A percentile compares a stretch with the other conserved stretches of the same genome.
Evolutionary conservation across 2,329 filamentous ascomycete species (phyloP).

Genomic region (Neophaeococcomyces mojaviensis): DNA sequence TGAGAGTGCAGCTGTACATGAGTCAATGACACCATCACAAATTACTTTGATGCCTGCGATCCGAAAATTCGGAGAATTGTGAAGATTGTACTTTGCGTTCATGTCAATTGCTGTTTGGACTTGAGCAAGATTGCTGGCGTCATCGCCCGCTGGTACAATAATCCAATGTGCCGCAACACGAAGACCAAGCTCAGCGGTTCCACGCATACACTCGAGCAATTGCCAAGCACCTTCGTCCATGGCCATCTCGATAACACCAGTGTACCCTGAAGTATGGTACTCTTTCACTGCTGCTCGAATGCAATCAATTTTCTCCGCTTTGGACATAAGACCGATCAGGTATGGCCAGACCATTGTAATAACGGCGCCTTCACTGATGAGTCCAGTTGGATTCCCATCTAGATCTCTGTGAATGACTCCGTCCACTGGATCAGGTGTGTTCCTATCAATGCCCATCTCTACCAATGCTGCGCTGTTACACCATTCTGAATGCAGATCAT

Average conservation of each 20-base stretch:
- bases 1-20: constrained; percentile 41
- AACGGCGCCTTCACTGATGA: constrained; percentile 39
- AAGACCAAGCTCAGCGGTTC: constrained; percentile 31
- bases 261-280: constrained; percentile 40
- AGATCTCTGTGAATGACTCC: constrained; percentile 40
- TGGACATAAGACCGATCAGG: constrained; percentile 32
- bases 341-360: constrained; percentile 39
- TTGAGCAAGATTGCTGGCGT: constrained; percentile 31
- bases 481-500: constrained; percentile 45
- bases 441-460: constrained; percentile 35
- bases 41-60: constrained; percentile 44
- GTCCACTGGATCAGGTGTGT: constrained; percentile 38
- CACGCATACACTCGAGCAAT: constrained; percentile 32
- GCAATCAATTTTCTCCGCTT: constrained; percentile 35
- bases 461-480: constrained; percentile 40
- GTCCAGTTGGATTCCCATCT: constrained; percentile 36
- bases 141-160: constrained; percentile 33
- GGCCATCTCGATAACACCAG: constrained; percentile 45
- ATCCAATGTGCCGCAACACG: constrained; percentile 44
- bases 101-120: constrained; percentile 41
- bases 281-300: constrained; percentile 32
- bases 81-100: constrained; percentile 30
- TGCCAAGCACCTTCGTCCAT: constrained; percentile 44
- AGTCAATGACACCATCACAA: constrained; percentile 43
- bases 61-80: constrained; percentile 33